Base-by-base conservation (phyloP, 441 rosid genomes). In the Jatropha podagrica region DNA sequence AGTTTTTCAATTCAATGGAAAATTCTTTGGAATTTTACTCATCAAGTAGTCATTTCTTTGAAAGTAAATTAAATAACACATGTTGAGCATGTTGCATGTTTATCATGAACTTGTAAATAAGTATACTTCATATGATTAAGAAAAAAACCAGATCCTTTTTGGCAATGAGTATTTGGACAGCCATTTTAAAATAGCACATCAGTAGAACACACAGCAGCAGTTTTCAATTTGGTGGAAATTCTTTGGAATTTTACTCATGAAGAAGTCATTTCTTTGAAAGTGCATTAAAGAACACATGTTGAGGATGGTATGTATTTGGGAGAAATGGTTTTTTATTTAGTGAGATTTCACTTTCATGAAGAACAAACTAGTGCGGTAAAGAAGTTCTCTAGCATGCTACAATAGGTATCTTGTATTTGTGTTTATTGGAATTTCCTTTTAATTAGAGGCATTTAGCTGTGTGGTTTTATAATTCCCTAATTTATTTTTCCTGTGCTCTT, bases 401-500 rank as follows among this genome's bases (percentile, higher is more conserved):
- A 7, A 42, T 65, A 0, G 11, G 12, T 58, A 10, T 58, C 59
- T 62, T 71, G 48, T 38, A 65, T 46, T 65, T 65, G 42, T 11
- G 7, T 46, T 74, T 38, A 44, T 69, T 41, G 51, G 61, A 55
- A 74, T 55, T 23, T 49, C 18, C 32, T 60, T 58, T 27, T 37
- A 46, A 44, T 51, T 40, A 20, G n/a, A 48, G 20, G 14, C 26
- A 10, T 37, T 66, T 8, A 8, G 27, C 41, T 61, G 60, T 72
- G 44, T 26, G 40, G 6, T 59, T 26, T 26, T 61, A 32, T 32
- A 26, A 38, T 74, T 58, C n/a, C 66, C 67, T 68, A 2, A 59
- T 27, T 32, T 54, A 38, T 14, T 52, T 65, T 59, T 62, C 44
- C 38, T 72, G 62, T 58, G 56, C 40, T 61, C 68, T 78, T 67